phyloP scores from a whole-genome alignment of 1,284 basidiomycete genomes.

The Malassezia sympodialis region DNA sequence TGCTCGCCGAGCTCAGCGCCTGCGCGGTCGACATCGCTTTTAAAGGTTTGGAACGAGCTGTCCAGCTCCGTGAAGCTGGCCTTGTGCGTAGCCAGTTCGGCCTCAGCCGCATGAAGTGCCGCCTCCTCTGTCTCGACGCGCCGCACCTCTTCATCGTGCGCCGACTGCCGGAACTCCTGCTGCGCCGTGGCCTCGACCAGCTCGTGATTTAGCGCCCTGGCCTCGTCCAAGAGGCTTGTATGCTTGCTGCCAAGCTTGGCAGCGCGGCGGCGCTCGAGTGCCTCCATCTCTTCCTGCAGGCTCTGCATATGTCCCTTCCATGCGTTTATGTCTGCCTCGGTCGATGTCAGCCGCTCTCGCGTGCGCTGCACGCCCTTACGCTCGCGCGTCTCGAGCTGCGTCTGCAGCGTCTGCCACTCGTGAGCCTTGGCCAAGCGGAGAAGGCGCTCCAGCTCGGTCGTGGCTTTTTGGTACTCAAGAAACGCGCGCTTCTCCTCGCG shows the following conservation, averaged over 20 bases:
- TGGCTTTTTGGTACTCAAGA: constrained; percentile 81
- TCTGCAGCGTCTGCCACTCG: constrained; percentile 61
- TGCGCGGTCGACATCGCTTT: constrained; percentile 58
- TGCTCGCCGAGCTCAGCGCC: constrained; percentile 61
- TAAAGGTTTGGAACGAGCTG: constrained; percentile 49
- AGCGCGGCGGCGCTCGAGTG: constrained; percentile 53
- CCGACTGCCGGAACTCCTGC: constrained; percentile 68
- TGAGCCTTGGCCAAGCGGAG: constrained; percentile 73
- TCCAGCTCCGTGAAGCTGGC: constrained; percentile 21
- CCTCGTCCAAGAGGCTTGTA: constrained; percentile 57
- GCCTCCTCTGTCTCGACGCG: constrained; percentile 57
- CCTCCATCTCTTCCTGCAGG: constrained; percentile 52
- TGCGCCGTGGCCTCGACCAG: constrained; percentile 80
- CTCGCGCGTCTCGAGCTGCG: constrained; percentile 48
- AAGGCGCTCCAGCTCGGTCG: constrained; percentile 78
- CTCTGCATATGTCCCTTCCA: constrained; percentile 42
- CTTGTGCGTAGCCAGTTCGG: constrained; percentile 51
- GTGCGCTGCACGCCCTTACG: constrained; percentile 44
- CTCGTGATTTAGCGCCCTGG: constrained; percentile 68
- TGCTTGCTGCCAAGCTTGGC: constrained; percentile 51
- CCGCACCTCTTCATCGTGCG: constrained; percentile 69
- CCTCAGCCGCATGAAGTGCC: constrained; percentile 48
- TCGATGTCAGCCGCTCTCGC: constrained; percentile 34
- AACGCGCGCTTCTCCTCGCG: constrained; percentile 81
- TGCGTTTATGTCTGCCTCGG: constrained; percentile 47